Percentiles rank a stretch among this genome's conserved stretches.
These are phyloP conservation scores for Rhododendron kiyosumense DNA, from an alignment of 148 eudicot species.

Conservation along the genomic window DNA sequence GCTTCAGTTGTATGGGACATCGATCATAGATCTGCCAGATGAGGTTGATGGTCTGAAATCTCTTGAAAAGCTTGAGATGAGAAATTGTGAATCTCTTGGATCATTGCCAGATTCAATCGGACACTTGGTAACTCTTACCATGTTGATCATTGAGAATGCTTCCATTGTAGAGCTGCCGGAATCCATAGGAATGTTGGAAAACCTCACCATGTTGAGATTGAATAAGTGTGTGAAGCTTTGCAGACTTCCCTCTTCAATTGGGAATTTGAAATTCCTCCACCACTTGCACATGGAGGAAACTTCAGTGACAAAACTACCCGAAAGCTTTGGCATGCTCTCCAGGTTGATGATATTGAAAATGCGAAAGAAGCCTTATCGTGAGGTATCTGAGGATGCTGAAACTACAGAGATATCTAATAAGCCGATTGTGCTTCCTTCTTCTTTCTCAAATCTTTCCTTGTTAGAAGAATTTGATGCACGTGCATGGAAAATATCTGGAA, in stretches of 20 bases:
- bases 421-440: slow-evolving; percentile 32
- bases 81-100: slow-evolving; percentile 31
- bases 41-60: slow-evolving; percentile 39
- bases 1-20: slow-evolving; percentile 32
- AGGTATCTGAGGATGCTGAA: slow-evolving; percentile 10
- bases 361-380: slow-evolving; percentile 25
- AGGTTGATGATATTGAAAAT: slow-evolving; percentile 34
- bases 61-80: slow-evolving; percentile 38
- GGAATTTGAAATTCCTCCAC: slow-evolving; percentile 32
- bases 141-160: slow-evolving; percentile 28
- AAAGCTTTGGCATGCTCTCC: slow-evolving; percentile 49
- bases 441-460: slow-evolving; percentile 36
- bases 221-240: slow-evolving; percentile 29
- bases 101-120: slow-evolving; percentile 43
- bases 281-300: slow-evolving; percentile 43
- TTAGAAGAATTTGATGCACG: slow-evolving; percentile 47
- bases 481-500: slow-evolving; percentile 43
- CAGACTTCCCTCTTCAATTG: slow-evolving; percentile 38
- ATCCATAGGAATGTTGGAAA: slow-evolving; percentile 44
- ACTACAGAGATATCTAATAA: not conserved
- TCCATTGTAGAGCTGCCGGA: slow-evolving; percentile 41
- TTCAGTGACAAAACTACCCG: slow-evolving; percentile 37
- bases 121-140: slow-evolving; percentile 30
- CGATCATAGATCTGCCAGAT: slow-evolving; percentile 36
- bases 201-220: slow-evolving; percentile 35